A percentile compares a stretch with the other conserved stretches of the same genome.
Conservation (phyloP, 257 asterid genomes). For the Capsicum chinense region DNA sequence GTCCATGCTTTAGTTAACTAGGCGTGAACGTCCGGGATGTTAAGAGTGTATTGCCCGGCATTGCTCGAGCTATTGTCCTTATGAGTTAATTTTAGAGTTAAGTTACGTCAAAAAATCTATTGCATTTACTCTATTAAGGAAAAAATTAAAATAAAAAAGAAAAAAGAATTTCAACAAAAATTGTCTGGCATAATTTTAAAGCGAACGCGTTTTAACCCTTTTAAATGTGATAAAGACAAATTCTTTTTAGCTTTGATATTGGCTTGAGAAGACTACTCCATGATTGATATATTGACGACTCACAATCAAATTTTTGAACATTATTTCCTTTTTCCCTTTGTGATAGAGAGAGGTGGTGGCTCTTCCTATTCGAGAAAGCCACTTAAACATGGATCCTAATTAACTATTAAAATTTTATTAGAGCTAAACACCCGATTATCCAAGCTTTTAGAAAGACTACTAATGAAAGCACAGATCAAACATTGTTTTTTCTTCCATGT, state of each 20-base stretch:
- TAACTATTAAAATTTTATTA: neutral
- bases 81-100: neutral
- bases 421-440: neutral
- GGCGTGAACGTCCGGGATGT: neutral
- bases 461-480: neutral
- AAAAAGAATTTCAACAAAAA: neutral
- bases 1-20: neutral
- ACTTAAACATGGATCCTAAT: neutral
- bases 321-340: neutral
- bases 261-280: slow-evolving; percentile 24
- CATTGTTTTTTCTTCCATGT: neutral
- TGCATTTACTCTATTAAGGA: neutral
- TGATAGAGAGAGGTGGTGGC: slow-evolving; percentile 5
- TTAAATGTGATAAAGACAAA: neutral
- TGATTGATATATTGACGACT: slow-evolving; percentile 5
- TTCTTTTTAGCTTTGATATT: neutral
- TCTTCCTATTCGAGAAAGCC: slow-evolving; percentile 7
- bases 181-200: neutral
- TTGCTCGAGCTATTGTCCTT: neutral
- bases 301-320: slow-evolving; percentile 9
- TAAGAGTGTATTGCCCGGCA: too few species aligned
- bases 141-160: too few species aligned
- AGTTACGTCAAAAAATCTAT: neutral
- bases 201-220: neutral
- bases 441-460: slow-evolving; percentile 11